Base-by-base conservation (phyloP, 352 stramenopile species). In the Globisporangium barbulae region DNA sequence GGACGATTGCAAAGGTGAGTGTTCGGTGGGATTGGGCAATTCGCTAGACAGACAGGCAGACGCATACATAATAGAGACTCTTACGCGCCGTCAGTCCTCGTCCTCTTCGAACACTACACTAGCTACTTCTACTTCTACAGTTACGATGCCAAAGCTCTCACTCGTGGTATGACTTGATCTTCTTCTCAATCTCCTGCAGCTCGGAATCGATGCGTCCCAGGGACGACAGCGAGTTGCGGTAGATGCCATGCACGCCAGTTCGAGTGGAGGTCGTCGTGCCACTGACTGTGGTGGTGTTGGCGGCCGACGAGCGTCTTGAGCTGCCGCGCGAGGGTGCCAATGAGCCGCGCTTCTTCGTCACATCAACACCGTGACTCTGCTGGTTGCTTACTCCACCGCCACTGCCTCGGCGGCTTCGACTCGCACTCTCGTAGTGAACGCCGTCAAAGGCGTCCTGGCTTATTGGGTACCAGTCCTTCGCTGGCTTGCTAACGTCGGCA, bases 151-250 rank as follows among this genome's bases (percentile, higher is more conserved):
- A 53, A 22, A 6, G 21, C 45, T 13, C 48, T 68, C 54, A 70
- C 33, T 78, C 70, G 21, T 65, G 68, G 45, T 75, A 75, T 17
- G 69, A 68, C 68, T 76, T 67, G 61, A 93, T 87, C 59, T 88
- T 83, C 55, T 76, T 83, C 63, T 90, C 81, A 49, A 93, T 81
- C n/a, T 74, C 76, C 64, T 90, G 81, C 39, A 93, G 64, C 58
- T 91, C 83, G 5, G 83, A 67, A 33, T 79, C 73, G 37, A 92
- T 74, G 15, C 83, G 83, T 17, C 77, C 69, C 42, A 91, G 69
- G 2, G 79, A 86, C 2, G 74, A 73, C 15, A 92, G 56, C 4
- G 83, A 89, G 65, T 68, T 76, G 45, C 59, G 63, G 35, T 86
- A 83, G 33, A 86, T 62, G 2, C 61, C 62, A 33, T 73, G 79